Evolutionary conservation across 1,284 basidiomycete species (phyloP), one percentile per base, ranked within the genome.

Genomic region (Golubevia sp.): DNA sequence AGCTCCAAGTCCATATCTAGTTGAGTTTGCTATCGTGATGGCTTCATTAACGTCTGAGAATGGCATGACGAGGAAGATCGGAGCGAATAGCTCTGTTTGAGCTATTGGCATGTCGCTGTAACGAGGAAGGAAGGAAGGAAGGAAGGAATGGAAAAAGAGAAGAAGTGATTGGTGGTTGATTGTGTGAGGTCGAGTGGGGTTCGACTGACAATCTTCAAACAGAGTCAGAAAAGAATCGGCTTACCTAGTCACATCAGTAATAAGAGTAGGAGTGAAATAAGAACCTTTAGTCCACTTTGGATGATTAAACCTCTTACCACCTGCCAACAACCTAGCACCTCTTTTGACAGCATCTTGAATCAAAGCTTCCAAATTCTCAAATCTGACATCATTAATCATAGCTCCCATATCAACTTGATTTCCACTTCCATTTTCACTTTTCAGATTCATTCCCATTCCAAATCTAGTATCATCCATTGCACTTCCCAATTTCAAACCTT

Each of bases 1-100:
- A 0, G 93, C 93, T 52, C 95, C 96, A n/a, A 99, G 88, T 7
- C 92, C 96, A 83, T 92, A 98, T 34, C 88, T 87, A 0, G 92
- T 93, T 15, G 88, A 87, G 77, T 97, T 97, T 0, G 96, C 92
- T 68, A 95, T 90, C 55, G 87, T 87, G 64, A 97, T 88, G 0
- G 92, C 94, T 71, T 95, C 90, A 0, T 94, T 90, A 44, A 93
- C 85, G 4, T 92, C 89, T 76, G 63, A 27, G 64, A 70, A 82
- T 51, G 74, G 58, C 63, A 83, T 70, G 55, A 81, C 63, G 34
- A 80, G 66, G 54, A 82, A 77, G 55, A 83, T 63, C 25, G 81
- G 79, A 20, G 68, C 76, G 54, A 77, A 82, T 7, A 81, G 62
- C 56, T 81, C 79, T 25, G 55, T 58, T 30, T 74, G 67, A 6